Percentiles rank a stretch among this genome's conserved stretches.
phyloP scores from a whole-genome alignment of 352 stramenopile genomes.

The Phytophthora sansomeana region DNA sequence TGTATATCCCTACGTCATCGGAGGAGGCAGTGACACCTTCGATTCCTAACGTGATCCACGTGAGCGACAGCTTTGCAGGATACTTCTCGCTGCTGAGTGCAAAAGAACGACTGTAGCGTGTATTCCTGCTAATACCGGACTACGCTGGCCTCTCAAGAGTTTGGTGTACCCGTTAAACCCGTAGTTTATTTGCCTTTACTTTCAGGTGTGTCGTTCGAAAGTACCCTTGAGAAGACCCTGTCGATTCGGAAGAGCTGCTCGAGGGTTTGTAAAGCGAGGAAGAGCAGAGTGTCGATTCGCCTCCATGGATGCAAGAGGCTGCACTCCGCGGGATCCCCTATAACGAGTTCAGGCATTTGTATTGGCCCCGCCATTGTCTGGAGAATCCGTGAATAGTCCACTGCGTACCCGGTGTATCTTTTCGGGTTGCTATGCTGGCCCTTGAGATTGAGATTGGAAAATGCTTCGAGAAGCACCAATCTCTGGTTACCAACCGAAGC shows the following conservation, averaged over 20 bases:
- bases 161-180: neutral
- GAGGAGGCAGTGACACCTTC: constrained; percentile 35
- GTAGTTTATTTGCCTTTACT: constrained; percentile 8
- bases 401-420: constrained; percentile 31
- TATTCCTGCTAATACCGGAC: constrained; percentile 21
- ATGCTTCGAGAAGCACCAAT: constrained; percentile 38
- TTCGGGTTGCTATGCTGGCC: constrained; percentile 6
- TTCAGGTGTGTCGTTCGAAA: constrained; percentile 8
- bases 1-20: constrained; percentile 55
- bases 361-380: constrained; percentile 44
- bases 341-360: constrained; percentile 44
- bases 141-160: constrained; percentile 19
- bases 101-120: constrained; percentile 41
- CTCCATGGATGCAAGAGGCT: constrained; percentile 65
- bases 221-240: constrained; percentile 28
- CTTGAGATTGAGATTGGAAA: constrained; percentile 15
- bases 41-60: constrained; percentile 58
- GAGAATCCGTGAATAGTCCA: constrained; percentile 42
- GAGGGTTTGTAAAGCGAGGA: constrained; percentile 54
- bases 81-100: constrained; percentile 75
- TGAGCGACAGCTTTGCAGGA: constrained; percentile 65
- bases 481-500: constrained; percentile 19
- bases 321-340: constrained; percentile 40
- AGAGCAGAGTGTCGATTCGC: constrained; percentile 58
- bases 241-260: constrained; percentile 74